phyloP scores from a whole-genome alignment of 2,329 filamentous ascomycete species.

The Emergomyces pasteurianus region DNA sequence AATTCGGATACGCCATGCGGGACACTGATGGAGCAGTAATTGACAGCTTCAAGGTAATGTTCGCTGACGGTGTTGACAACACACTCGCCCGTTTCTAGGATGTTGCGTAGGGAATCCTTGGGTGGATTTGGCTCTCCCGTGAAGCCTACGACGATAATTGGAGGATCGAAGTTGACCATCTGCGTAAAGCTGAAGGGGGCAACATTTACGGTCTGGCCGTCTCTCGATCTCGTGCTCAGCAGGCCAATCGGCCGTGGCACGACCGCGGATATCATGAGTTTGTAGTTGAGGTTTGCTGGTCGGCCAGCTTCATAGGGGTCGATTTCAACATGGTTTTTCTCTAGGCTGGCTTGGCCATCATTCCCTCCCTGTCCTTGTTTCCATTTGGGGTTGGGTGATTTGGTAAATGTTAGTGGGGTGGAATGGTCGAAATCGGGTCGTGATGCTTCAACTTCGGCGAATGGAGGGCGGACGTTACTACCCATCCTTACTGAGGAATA shows the following conservation, averaged over 20 bases:
- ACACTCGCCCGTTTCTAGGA: slow-evolving; percentile 61
- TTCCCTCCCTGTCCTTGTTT: slow-evolving; percentile 32
- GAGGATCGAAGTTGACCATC: slow-evolving; percentile 74
- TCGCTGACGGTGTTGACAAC: slow-evolving; percentile 81
- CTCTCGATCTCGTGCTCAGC: slow-evolving; percentile 45
- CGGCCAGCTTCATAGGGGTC: slow-evolving; percentile 66
- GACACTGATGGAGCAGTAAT: slow-evolving; percentile 65
- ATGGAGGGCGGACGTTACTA: slow-evolving; percentile 12
- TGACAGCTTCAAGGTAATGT: slow-evolving; percentile 76
- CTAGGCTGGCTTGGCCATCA: slow-evolving; percentile 35
- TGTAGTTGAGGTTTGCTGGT: slow-evolving; percentile 66
- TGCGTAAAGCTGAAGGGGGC: slow-evolving; percentile 84
- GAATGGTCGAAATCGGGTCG: slow-evolving; percentile 31
- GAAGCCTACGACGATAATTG: slow-evolving; percentile 60
- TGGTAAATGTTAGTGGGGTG: slow-evolving; percentile 24
- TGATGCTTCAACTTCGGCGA: slow-evolving; percentile 29
- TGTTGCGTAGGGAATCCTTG: slow-evolving; percentile 70
- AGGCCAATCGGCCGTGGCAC: slow-evolving; percentile 70
- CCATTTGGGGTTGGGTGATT: slow-evolving; percentile 32
- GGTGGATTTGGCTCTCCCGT: slow-evolving; percentile 45
- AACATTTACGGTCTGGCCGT: slow-evolving; percentile 60
- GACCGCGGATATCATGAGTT: slow-evolving; percentile 73
- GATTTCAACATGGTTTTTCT: slow-evolving; percentile 59
- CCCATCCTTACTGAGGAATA: background rate
- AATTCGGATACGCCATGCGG: slow-evolving; percentile 70